These are phyloP conservation scores for Ochetophila trinervis DNA, from an alignment of 306 rosid species.

Conservation along the genomic window DNA sequence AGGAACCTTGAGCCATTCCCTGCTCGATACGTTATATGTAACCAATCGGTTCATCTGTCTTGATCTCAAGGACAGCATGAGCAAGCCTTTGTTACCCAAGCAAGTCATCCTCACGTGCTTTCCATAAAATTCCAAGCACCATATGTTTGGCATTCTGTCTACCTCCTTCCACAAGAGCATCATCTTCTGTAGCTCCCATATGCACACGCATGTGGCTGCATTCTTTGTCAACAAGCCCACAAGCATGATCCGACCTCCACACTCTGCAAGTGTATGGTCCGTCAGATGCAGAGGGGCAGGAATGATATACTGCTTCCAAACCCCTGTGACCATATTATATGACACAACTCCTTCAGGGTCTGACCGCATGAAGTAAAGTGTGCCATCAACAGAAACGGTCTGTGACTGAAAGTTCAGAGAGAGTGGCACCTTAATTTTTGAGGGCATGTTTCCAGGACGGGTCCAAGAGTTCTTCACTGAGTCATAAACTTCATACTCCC, in stretches of 20 bases:
- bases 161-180: conserved; percentile 99
- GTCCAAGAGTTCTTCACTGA: conserved; percentile 70
- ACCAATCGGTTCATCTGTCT: conserved; percentile 67
- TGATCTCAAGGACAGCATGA: conserved; percentile 78
- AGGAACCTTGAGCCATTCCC: conserved; percentile 91
- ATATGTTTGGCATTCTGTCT: conserved; percentile 98
- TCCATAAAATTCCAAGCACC: conserved; percentile 99
- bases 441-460: conserved; percentile 54
- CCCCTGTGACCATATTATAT: conserved; percentile 55
- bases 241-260: conserved; percentile 70
- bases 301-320: conserved; percentile 72
- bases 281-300: conserved; percentile 65
- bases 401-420: conserved; percentile 57
- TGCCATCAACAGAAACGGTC: conserved; percentile 53
- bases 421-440: conserved; percentile 53
- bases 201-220: conserved; percentile 88
- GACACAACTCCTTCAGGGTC: conserved; percentile 79
- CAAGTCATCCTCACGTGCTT: conserved; percentile 93
- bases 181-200: conserved; percentile 98
- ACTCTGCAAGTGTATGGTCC: conserved; percentile 74
- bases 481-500: conserved; percentile 83
- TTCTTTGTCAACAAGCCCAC: conserved; percentile 81
- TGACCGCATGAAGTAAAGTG: conserved; percentile 74
- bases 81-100: conserved; percentile 89
- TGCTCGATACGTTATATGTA: conserved; percentile 54